Percentiles rank a stretch among this genome's conserved stretches.
These are phyloP conservation scores for Ogataea polymorpha DNA, from an alignment of 805 yeast genomes.

Conservation along the genomic window DNA sequence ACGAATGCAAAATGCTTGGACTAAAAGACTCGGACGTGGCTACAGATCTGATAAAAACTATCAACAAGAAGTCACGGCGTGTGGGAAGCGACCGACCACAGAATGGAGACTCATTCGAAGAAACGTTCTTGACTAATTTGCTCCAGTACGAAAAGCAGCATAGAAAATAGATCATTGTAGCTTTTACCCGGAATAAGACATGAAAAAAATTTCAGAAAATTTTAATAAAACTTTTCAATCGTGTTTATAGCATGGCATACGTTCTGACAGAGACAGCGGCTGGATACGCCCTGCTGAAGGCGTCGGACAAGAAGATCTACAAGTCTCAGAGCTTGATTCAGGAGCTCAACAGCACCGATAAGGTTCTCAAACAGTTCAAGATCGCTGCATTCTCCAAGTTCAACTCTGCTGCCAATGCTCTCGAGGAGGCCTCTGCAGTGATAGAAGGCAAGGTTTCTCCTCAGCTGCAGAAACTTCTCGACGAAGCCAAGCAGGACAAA, in stretches of 20 bases:
- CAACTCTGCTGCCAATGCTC: slow-evolving; percentile 89
- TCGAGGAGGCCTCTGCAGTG: slow-evolving; percentile 90
- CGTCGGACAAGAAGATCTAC: slow-evolving; percentile 95
- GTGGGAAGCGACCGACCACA: not conserved
- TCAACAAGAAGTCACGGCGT: slow-evolving; percentile 14
- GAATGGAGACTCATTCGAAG: slow-evolving; percentile 1
- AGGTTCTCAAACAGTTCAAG: slow-evolving; percentile 87
- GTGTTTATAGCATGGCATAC: slow-evolving; percentile 56
- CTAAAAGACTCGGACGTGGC: slow-evolving; percentile 11
- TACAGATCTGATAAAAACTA: slow-evolving; percentile 21
- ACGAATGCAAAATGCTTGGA: slow-evolving; percentile 17
- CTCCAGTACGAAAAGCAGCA: slow-evolving; percentile 2
- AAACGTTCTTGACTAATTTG: slow-evolving; percentile 7
- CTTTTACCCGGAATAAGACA: slow-evolving; percentile 8
- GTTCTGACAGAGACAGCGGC: slow-evolving; percentile 98
- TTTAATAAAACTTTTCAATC: slow-evolving; percentile 11
- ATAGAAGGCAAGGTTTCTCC: slow-evolving; percentile 92
- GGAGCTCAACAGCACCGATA: slow-evolving; percentile 78
- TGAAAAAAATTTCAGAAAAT: slow-evolving; percentile 13
- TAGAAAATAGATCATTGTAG: not conserved
- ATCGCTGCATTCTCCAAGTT: slow-evolving; percentile 95
- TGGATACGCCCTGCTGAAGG: slow-evolving; percentile 96
- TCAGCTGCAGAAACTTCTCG: slow-evolving; percentile 72
- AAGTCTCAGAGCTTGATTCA: slow-evolving; percentile 71
- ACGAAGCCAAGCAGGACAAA: slow-evolving; percentile 74